Evolutionary conservation across 345 rosid species (phyloP), one percentile per base, ranked within the genome.

Genomic region (Euphorbia pulcherrima): DNA sequence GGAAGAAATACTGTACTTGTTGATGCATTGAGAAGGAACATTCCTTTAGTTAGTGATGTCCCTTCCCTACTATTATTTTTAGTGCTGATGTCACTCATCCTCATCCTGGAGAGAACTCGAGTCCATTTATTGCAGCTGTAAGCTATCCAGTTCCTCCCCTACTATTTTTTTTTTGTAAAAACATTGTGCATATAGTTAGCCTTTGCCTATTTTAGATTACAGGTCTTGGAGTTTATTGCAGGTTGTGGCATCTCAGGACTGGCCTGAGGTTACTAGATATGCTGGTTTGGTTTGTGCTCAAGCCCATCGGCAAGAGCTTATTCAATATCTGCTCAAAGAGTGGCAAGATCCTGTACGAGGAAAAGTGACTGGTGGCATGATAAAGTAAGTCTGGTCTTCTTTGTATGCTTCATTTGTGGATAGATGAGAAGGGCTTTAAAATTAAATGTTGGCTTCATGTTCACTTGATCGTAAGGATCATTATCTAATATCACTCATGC

Each of bases 71-170:
- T n/a, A 90, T 95, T 30, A 95, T 95, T 62, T 95, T 95, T 82
- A 98, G 99, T 27, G 99, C 99, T 60, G 99, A 95, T 82, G 99
- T 95, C 21, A 95, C 99, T 26, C 99, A 95, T 77, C 99, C 99
- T 55, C 98, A 95, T 69, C 97, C 97, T 20, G 99, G 99, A 52
- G 99, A 95, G 69, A 98, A 95, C 73, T 88, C 99, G 13, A 92
- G 97, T 78, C 99, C 99, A 21, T 95, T 98, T 3, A 95, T 95
- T 64, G 99, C 99, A 33, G 99, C 99, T 59, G 99, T 95, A 86
- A 67, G 83, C 72, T 41, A 1, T 67, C 52, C 37, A 9, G 3
- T 29, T 65, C 54, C 40, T 60, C 17, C 6, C 21, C 8, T 8
- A 16, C 40, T 35, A 16, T 44, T 28, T 20, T 21, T 23, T 0